Base-by-base conservation (phyloP, 2,329 filamentous ascomycete genomes). In the Fusarium sarcochroum region DNA sequence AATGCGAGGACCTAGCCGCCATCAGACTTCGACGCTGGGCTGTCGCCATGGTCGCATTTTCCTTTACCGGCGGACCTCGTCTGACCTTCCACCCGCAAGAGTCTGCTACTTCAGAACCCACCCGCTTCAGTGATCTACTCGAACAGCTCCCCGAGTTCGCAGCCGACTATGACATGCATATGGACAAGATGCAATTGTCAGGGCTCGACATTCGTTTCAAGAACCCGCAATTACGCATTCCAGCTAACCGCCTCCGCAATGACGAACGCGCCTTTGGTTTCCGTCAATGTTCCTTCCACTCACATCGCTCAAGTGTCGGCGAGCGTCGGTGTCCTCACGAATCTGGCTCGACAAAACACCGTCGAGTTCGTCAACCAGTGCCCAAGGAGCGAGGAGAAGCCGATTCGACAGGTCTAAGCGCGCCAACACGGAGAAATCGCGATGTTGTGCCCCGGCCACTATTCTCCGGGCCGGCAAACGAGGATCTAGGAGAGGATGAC, bases 181-280 rank as follows among this genome's bases (percentile, higher is more conserved):
- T 86, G 46, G 76, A 77, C 70, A 87, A 87, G 76, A 86, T 88
- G 81, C 76, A 77, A 41, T 77, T 78, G 60, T 85, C 83, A 61
- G 79, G 82, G 23, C 82, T 87, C 52, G 82, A 88, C 67, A 77
- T 85, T 37, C 80, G 83, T 69, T 81, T 86, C 78, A 89, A 89
- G 81, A 89, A 89, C 78, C 87, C 87, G 15, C 86, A 88, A 77
- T 83, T 89, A 21, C 82, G 87, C 64, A 83, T 89, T 52, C 84
- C 85, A 15, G 84, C 83, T 66, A 89, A 89, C 78, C 79, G 80
- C 56, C 79, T 89, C 21, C 80, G 83, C 63, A 87, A 83, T 76
- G 86, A 87, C 45, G 84, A 88, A 77, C 84, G 86, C 35, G 80
- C 84, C 51, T 88, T 88, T 71, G 87, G 86, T n/a, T 89, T 88